phyloP scores from a whole-genome alignment of 805 yeast genomes.

The Candida insectorum region DNA sequence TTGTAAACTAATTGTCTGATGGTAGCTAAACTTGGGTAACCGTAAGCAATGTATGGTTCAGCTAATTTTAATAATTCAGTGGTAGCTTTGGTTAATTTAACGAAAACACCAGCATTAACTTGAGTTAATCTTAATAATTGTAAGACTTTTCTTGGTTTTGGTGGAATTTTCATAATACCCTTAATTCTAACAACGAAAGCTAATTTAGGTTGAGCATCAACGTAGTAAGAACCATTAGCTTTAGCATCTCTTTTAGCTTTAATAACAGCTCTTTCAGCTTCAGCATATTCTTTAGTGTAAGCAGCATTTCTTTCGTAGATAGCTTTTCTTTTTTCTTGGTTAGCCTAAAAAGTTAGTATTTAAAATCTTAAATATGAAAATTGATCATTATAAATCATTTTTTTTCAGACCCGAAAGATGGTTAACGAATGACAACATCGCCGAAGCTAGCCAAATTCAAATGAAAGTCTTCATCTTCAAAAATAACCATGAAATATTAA shows the following conservation, averaged over 20 bases:
- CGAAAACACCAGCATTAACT: constrained; percentile 93
- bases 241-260: constrained; percentile 90
- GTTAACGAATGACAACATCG: constrained; percentile 76
- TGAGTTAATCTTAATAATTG: constrained; percentile 90
- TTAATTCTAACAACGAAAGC: constrained; percentile 97
- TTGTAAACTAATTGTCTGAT: constrained; percentile 91
- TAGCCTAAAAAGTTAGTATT: constrained; percentile 40
- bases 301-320: constrained; percentile 94
- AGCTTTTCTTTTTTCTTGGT: constrained; percentile 56
- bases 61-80: constrained; percentile 86
- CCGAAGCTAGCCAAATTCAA: constrained; percentile 61
- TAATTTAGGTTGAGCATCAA: constrained; percentile 90
- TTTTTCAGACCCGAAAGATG: constrained; percentile 83
- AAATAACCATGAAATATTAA: constrained; percentile 13
- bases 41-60: constrained; percentile 96
- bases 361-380: constrained; percentile 1
- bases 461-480: constrained; percentile 53
- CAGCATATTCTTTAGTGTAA: constrained; percentile 92
- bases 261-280: constrained; percentile 84
- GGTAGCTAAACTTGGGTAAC: constrained; percentile 93
- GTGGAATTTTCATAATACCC: constrained; percentile 98
- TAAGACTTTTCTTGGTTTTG: constrained; percentile 98
- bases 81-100: constrained; percentile 94
- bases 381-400: constrained; percentile 1
- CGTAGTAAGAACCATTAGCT: constrained; percentile 92